Conservation (phyloP, 2,329 filamentous ascomycete genomes). For the Diaporthe capsici region DNA sequence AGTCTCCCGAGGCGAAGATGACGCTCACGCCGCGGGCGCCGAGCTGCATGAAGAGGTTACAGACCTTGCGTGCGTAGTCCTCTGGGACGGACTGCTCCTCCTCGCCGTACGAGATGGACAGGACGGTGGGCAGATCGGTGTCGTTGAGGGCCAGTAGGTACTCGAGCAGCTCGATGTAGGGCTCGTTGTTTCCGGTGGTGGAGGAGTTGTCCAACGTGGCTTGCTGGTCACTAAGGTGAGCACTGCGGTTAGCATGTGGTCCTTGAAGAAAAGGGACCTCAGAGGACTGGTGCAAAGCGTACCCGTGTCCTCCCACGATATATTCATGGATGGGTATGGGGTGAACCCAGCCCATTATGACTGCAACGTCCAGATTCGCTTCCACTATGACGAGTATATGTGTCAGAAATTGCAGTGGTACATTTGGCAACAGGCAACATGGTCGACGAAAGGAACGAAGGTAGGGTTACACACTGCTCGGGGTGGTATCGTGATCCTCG, state of each 20-base stretch:
- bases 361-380: slow-evolving; percentile 76
- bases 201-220: background rate
- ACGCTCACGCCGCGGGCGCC: slow-evolving; percentile 77
- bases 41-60: slow-evolving; percentile 74
- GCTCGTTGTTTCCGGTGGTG: background rate
- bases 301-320: slow-evolving; percentile 48
- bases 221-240: background rate
- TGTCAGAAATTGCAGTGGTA: background rate
- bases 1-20: slow-evolving; percentile 73
- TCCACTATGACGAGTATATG: slow-evolving; percentile 54
- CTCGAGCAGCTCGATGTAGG: slow-evolving; percentile 61
- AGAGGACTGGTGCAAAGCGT: slow-evolving; percentile 19
- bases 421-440: background rate
- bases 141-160: slow-evolving; percentile 65
- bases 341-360: slow-evolving; percentile 68
- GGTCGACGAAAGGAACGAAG: background rate
- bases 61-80: slow-evolving; percentile 73
- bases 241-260: background rate
- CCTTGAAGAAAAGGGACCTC: background rate
- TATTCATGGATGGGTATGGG: slow-evolving; percentile 61
- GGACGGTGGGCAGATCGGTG: slow-evolving; percentile 68
- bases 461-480: too few relatives aligned
- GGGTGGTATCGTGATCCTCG: background rate
- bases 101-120: slow-evolving; percentile 77
- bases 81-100: slow-evolving; percentile 74